Evolutionary conservation across 2,329 filamentous ascomycete genomes (phyloP), one percentile per base, ranked within the genome.

Genomic region (Xylaria sp.): DNA sequence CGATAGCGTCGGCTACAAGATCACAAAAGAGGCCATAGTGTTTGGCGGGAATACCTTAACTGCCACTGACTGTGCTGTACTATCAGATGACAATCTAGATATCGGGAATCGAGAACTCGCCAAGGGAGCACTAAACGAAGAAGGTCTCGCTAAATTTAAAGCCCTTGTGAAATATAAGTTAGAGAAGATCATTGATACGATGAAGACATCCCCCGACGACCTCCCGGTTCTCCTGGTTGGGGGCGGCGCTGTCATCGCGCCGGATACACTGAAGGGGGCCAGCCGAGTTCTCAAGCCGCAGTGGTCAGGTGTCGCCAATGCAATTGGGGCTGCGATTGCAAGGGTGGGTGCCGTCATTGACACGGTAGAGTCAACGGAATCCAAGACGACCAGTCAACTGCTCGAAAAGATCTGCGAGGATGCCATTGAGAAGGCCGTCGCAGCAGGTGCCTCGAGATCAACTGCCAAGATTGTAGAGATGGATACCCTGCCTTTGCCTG

Each of bases 281-380:
- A 87, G 85, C 68, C 81, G 79, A 39, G 86, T 90, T 1, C 77
- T 89, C 54, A 88, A 86, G 70, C 88, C 88, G 0, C 79, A 83
- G 50, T 89, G 84, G 81, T 85, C 87, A 1, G 84, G 84, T 2
- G 87, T 91, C 1, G 89, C 89, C 9, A 91, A 91, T 74, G 89
- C 89, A 0, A 88, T 91, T 10, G 89, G 89, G 1, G 89, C 89
- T 9, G 89, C 89, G 0, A 89, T 88, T 66, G 87, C 88, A 1
- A 81, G 87, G 48, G 87, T 91, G 1, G 89, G 86, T 67, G 84
- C 85, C 1, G 83, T 86, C 0, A 80, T 86, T 10, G 86, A 88
- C 67, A 84, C 82, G 0, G 82, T 87, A 28, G 83, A 85, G 66
- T 84, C 83, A 0, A 87, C 84, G 0, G 84, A 83, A 63, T 77